phyloP scores from a whole-genome alignment of 257 asterid species.

The Nemophila menziesii region DNA sequence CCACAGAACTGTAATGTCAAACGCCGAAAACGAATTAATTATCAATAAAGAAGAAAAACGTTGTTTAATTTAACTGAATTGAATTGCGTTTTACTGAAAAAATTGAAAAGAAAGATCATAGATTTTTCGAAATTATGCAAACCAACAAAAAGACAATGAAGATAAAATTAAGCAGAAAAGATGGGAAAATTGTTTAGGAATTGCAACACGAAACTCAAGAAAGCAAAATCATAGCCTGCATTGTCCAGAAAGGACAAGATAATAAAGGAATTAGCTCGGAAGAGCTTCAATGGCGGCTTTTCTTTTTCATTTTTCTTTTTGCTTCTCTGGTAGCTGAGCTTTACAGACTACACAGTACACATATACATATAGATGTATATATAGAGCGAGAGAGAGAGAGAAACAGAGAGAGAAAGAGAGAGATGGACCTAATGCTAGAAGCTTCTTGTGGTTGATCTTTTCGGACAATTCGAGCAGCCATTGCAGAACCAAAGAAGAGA shows the following conservation, averaged over 20 bases:
- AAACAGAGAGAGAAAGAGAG: background rate
- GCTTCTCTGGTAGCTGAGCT: too few relatives aligned
- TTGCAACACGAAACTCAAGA: background rate
- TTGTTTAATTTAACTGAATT: background rate
- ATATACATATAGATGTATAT: background rate
- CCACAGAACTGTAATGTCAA: slow-evolving; percentile 26
- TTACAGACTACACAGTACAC: background rate
- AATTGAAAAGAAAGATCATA: background rate
- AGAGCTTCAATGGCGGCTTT: too few relatives aligned
- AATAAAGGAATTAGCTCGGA: background rate
- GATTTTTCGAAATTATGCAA: too few relatives aligned
- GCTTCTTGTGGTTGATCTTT: slow-evolving; percentile 12
- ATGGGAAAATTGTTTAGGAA: background rate
- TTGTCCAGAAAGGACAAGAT: background rate
- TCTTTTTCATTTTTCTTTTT: too few relatives aligned
- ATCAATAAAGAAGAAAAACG: background rate
- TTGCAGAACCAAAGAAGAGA: slow-evolving; percentile 25
- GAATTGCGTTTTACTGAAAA: background rate
- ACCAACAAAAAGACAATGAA: slow-evolving; percentile 2
- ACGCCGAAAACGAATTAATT: background rate
- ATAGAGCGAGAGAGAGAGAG: background rate
- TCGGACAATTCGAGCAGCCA: slow-evolving; percentile 23
- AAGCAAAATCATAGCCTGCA: background rate
- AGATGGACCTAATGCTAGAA: slow-evolving; percentile 29
- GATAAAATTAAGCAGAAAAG: background rate